phyloP scores from a whole-genome alignment of 2,329 filamentous ascomycete genomes.

The Alternaria triticimaculans region DNA sequence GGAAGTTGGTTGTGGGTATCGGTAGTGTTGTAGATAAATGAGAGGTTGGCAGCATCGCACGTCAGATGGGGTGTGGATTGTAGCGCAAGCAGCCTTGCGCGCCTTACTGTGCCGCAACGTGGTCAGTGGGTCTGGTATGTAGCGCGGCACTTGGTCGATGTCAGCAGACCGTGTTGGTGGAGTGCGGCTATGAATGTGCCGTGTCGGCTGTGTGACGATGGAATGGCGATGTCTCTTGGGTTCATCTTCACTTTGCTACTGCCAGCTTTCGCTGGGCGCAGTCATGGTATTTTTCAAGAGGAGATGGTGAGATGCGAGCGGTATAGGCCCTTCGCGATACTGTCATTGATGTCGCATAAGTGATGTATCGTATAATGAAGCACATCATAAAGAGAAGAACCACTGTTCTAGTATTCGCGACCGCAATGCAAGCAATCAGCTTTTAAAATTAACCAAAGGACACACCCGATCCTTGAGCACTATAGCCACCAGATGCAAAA shows the following conservation, averaged over 20 bases:
- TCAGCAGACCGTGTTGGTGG: constrained; percentile 7
- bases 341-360: neutral
- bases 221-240: neutral
- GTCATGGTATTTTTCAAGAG: neutral
- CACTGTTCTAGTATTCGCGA: neutral
- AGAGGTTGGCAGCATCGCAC: neutral
- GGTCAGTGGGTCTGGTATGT: neutral
- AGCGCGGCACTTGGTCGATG: neutral
- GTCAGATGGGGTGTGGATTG: neutral
- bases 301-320: neutral
- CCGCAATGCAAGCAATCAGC: neutral
- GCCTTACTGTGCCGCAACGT: constrained; percentile 7
- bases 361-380: neutral
- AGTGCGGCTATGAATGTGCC: constrained; percentile 1
- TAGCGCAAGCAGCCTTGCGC: neutral
- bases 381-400: neutral
- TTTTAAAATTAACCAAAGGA: neutral
- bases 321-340: neutral
- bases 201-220: neutral
- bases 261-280: neutral
- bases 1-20: too few species aligned
- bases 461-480: neutral
- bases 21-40: neutral
- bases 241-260: neutral
- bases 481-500: neutral